A percentile compares a stretch with the other conserved stretches of the same genome.
These are phyloP conservation scores for Apiotrichum laibachii DNA, from an alignment of 1,284 basidiomycete species.

Conservation along the genomic window DNA sequence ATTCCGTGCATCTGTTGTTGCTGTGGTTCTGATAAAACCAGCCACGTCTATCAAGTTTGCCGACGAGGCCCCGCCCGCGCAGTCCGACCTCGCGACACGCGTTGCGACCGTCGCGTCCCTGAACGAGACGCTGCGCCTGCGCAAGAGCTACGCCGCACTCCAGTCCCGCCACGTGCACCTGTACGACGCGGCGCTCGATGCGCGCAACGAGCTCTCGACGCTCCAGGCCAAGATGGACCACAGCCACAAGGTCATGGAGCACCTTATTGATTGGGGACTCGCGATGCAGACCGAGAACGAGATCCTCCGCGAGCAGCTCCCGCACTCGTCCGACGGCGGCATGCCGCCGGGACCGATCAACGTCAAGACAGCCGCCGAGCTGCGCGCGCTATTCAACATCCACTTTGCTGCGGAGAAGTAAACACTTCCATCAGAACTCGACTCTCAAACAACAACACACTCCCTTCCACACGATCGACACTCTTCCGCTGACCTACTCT, in stretches of 20 bases:
- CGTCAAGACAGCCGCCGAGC: conserved; percentile 2
- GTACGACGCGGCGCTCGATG: conserved; percentile 5
- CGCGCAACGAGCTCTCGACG: conserved; percentile 4
- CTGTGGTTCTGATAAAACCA: neutral
- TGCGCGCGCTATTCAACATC: neutral
- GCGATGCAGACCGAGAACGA: conserved; percentile 7
- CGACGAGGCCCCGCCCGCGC: neutral
- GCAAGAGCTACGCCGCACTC: neutral
- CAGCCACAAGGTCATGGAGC: conserved; percentile 2
- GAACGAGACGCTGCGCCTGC: conserved; percentile 5
- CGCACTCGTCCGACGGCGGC: neutral
- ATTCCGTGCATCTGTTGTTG: neutral
- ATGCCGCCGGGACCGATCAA: neutral
- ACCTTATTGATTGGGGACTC: conserved; percentile 1
- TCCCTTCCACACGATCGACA: no score
- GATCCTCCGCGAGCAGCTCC: conserved; percentile 5
- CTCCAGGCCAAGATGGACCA: neutral
- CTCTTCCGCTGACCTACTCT: no score
- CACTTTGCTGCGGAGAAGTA: no score
- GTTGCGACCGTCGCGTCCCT: neutral
- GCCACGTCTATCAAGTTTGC: conserved; percentile 6
- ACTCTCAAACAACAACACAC: no score
- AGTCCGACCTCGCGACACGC: neutral
- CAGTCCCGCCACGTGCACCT: neutral
- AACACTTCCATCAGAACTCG: no score